Conservation (phyloP, 1,139 yeast species). For the Geotrichum aggregatum region DNA sequence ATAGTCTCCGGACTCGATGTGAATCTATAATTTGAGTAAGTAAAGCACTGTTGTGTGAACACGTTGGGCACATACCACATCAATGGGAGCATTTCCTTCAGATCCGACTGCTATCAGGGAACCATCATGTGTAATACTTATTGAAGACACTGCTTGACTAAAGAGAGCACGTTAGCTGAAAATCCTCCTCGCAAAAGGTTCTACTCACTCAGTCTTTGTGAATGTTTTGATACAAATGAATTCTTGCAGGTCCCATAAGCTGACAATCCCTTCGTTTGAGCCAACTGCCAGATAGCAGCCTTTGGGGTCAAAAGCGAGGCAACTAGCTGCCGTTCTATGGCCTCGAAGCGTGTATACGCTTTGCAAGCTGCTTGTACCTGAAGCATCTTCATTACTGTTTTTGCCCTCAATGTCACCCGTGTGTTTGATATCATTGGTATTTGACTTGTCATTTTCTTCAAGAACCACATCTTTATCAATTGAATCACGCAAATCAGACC, state of each 20-base stretch:
- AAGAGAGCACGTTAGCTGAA: not conserved
- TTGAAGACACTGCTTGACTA: conserved; percentile 31
- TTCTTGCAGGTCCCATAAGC: conserved; percentile 52
- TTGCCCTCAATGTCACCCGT: not conserved
- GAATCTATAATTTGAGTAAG: conserved; percentile 18
- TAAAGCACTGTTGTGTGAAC: not conserved
- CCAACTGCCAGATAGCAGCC: conserved; percentile 58
- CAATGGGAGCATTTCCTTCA: conserved; percentile 32
- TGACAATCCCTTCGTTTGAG: conserved; percentile 66
- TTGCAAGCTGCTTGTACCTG: conserved; percentile 19
- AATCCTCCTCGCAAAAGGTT: not conserved
- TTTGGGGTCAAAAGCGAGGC: conserved; percentile 53
- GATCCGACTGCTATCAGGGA: conserved; percentile 36
- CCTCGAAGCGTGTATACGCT: conserved; percentile 40
- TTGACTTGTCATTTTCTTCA: not conserved
- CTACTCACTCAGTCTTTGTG: conserved; percentile 42
- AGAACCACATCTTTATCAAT: not conserved
- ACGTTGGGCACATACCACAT: conserved; percentile 28
- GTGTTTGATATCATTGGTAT: not conserved
- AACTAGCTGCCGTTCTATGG: conserved; percentile 53
- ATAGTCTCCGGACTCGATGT: conserved; percentile 33
- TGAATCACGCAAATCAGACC: conserved; percentile 7
- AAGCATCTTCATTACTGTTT: not conserved
- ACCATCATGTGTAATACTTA: conserved; percentile 39
- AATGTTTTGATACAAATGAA: conserved; percentile 48